Percentiles rank a stretch among this genome's conserved stretches.
Conservation (phyloP, 768 basidiomycete genomes). For the Leccinum ochraceum region DNA sequence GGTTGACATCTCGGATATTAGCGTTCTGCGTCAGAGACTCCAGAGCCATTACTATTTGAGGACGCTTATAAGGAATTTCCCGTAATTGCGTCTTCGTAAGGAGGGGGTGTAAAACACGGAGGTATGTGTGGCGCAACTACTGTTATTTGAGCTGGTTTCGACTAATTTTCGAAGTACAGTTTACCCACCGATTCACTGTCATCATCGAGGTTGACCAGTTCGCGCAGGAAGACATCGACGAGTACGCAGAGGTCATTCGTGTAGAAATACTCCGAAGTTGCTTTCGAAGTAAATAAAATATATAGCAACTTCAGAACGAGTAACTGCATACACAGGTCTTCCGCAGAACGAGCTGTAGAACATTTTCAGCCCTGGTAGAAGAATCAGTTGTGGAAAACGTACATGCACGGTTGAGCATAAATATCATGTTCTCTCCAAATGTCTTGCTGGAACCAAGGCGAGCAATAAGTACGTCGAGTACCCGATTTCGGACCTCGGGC, state of each 20-base stretch:
- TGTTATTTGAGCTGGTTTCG: slow-evolving; percentile 30
- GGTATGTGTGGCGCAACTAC: slow-evolving; percentile 90
- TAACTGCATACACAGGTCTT: slow-evolving; percentile 93
- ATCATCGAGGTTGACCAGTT: slow-evolving; percentile 88
- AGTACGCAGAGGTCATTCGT: slow-evolving; percentile 96
- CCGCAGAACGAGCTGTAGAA: slow-evolving; percentile 74
- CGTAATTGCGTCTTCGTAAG: slow-evolving; percentile 92
- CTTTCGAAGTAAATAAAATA: slow-evolving; percentile 90
- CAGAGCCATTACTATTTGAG: slow-evolving; percentile 82
- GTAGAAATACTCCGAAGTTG: slow-evolving; percentile 95
- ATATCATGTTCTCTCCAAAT: slow-evolving; percentile 98
- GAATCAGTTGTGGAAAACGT: slow-evolving; percentile 33
- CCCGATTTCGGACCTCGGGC: slow-evolving; percentile 66
- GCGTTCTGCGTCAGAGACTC: slow-evolving; percentile 75
- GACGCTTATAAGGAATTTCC: slow-evolving; percentile 84
- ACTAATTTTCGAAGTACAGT: not conserved
- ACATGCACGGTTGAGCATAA: slow-evolving; percentile 97
- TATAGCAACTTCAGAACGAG: slow-evolving; percentile 94
- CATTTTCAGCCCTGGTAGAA: slow-evolving; percentile 8
- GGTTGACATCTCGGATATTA: slow-evolving; percentile 76
- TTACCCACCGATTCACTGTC: slow-evolving; percentile 85
- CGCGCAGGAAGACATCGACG: slow-evolving; percentile 97
- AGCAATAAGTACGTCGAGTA: slow-evolving; percentile 81
- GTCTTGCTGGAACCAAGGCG: slow-evolving; percentile 87
- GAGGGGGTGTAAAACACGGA: slow-evolving; percentile 94